Conservation (phyloP, 768 basidiomycete genomes). For the Phaffia australis region DNA sequence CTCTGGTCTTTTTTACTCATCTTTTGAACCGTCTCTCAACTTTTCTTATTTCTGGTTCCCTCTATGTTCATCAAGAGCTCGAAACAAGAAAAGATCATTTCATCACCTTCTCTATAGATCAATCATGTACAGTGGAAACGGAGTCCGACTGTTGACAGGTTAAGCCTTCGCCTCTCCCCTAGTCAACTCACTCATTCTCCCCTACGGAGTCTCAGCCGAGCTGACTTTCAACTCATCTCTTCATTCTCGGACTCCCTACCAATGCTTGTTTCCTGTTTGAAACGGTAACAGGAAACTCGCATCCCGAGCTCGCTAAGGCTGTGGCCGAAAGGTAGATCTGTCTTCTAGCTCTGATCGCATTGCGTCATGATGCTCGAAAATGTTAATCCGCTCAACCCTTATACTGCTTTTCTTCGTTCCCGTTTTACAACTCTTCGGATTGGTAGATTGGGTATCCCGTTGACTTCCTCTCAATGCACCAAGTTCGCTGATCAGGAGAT, state of each 20-base stretch:
- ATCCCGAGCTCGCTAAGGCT: constrained; percentile 88
- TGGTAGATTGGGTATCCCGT: constrained; percentile 24
- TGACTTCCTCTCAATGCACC: constrained; percentile 24
- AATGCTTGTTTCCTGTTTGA: neutral
- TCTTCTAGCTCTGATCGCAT: neutral
- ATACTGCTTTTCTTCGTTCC: neutral
- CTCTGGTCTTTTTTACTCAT: neutral
- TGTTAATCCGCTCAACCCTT: neutral
- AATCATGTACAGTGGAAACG: constrained; percentile 36
- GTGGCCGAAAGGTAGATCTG: constrained; percentile 87
- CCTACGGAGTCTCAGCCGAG: neutral
- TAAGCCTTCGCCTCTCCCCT: constrained; percentile 18
- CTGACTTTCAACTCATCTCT: too few relatives aligned
- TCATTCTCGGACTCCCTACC: neutral
- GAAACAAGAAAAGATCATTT: constrained; percentile 20
- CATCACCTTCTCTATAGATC: neutral
- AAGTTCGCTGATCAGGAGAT: constrained; percentile 48
- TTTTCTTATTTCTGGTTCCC: neutral
- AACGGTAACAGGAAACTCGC: constrained; percentile 67
- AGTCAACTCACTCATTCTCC: neutral
- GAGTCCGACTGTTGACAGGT: constrained; percentile 39
- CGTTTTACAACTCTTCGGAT: neutral
- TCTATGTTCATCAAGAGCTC: too few relatives aligned
- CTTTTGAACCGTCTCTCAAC: neutral
- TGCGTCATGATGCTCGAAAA: neutral